phyloP scores from a whole-genome alignment of 495 filamentous ascomycete genomes.

The Hypoxylon perforatum region DNA sequence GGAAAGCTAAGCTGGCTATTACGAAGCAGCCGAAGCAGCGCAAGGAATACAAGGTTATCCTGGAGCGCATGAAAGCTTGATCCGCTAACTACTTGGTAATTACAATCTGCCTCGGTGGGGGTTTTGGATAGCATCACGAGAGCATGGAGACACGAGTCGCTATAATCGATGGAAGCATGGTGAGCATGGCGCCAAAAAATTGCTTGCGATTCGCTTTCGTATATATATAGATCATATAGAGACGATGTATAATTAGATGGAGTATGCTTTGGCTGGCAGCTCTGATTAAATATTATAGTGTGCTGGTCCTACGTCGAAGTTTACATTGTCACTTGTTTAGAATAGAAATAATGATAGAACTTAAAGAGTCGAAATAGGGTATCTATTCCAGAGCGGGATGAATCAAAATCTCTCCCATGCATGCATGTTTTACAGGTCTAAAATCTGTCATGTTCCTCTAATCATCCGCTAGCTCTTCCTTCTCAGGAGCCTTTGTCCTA shows the following conservation, averaged over 20 bases:
- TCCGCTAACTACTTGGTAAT: too few species aligned
- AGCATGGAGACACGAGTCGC: too few species aligned
- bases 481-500: constrained; percentile 48
- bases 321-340: background rate
- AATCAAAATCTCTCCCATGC: constrained; percentile 3
- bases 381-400: constrained; percentile 38
- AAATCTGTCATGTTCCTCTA: constrained; percentile 16
- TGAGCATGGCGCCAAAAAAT: background rate
- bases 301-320: too few species aligned
- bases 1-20: constrained; percentile 64
- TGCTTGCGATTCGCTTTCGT: background rate
- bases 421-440: constrained; percentile 20
- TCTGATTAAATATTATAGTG: background rate
- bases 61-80: constrained; percentile 73
- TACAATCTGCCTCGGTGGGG: too few species aligned
- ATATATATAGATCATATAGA: background rate
- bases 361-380: constrained; percentile 30
- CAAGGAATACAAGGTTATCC: constrained; percentile 87
- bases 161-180: too few species aligned
- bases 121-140: too few species aligned
- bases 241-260: background rate
- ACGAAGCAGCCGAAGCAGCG: constrained; percentile 74
- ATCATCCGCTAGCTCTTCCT: constrained; percentile 40
- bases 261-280: background rate
- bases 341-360: background rate